Evolutionary conservation across 2,329 filamentous ascomycete species (phyloP).

Genomic region (Cryphonectria parasitica): DNA sequence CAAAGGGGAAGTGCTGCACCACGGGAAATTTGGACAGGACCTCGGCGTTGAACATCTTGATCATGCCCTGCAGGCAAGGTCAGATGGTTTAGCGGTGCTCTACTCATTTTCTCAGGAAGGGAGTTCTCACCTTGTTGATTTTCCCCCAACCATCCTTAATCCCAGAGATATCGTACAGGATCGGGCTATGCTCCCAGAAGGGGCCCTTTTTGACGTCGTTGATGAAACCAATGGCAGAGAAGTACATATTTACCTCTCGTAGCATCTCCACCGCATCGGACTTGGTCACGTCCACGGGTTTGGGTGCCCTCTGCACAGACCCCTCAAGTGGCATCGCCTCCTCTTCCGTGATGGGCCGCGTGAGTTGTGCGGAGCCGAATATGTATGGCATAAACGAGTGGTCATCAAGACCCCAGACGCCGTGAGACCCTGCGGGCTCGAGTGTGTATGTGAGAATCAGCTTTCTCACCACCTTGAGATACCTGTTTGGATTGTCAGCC

Average conservation of each 20-base stretch:
- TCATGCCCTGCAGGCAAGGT: constrained; percentile 73
- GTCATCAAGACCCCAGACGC: constrained; percentile 98
- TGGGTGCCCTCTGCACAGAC: constrained; percentile 72
- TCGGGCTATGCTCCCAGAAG: constrained; percentile 96
- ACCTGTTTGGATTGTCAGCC: constrained; percentile 52
- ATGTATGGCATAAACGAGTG: constrained; percentile 94
- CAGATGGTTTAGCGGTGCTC: neutral
- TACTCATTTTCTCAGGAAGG: constrained; percentile 1
- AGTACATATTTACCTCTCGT: constrained; percentile 80
- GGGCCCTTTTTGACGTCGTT: constrained; percentile 95
- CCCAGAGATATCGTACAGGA: constrained; percentile 91
- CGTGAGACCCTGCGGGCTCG: constrained; percentile 93
- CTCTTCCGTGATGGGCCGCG: constrained; percentile 69
- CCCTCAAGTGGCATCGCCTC: constrained; percentile 77
- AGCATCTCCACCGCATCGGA: constrained; percentile 66
- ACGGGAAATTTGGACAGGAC: constrained; percentile 96
- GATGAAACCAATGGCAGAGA: constrained; percentile 94
- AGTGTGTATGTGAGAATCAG: constrained; percentile 90
- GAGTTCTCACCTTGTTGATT: constrained; percentile 74
- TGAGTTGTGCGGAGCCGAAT: constrained; percentile 89
- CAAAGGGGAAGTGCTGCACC: constrained; percentile 93
- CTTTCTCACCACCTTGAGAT: constrained; percentile 77
- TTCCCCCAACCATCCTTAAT: constrained; percentile 95
- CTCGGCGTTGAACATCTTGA: constrained; percentile 99
- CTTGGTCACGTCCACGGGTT: constrained; percentile 71